Percentiles rank a stretch among this genome's conserved stretches.
Evolutionary conservation across 192 early-diverging fungal genomes (phyloP).

Genomic region (Coemansia sp.): DNA sequence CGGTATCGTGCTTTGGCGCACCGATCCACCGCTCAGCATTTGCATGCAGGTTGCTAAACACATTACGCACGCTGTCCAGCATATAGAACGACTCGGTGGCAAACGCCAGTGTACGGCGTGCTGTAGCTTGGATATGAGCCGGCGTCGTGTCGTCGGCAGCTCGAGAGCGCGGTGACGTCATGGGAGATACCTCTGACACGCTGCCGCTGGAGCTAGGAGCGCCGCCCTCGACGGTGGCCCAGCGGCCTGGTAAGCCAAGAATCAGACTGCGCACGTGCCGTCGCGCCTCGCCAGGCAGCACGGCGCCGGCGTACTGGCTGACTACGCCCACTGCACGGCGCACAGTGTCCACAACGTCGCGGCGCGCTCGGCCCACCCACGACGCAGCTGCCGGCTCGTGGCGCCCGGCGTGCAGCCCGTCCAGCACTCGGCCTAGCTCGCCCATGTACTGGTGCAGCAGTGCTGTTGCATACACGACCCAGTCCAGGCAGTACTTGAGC

Average conservation of each 20-base stretch:
- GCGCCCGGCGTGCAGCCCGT: slow-evolving; percentile 13
- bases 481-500: slow-evolving; percentile 85
- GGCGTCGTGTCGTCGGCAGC: slow-evolving; percentile 9
- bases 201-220: slow-evolving; percentile 2
- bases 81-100: slow-evolving; percentile 50
- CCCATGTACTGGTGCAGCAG: slow-evolving; percentile 70
- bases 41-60: slow-evolving; percentile 31
- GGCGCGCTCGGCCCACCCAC: slow-evolving; percentile 60
- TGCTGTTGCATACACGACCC: slow-evolving; percentile 81
- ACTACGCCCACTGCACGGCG: slow-evolving; percentile 86
- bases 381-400: slow-evolving; percentile 28
- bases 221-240: slow-evolving; percentile 41
- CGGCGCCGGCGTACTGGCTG: slow-evolving; percentile 79
- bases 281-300: slow-evolving; percentile 79
- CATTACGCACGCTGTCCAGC: slow-evolving; percentile 36
- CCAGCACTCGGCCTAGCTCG: slow-evolving; percentile 60
- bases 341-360: slow-evolving; percentile 82
- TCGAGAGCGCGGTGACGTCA: slow-evolving; percentile 7
- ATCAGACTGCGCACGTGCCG: slow-evolving; percentile 81
- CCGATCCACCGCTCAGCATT: slow-evolving; percentile 51
- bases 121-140: slow-evolving; percentile 37
- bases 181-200: slow-evolving; percentile 9
- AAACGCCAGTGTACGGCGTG: slow-evolving; percentile 42
- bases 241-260: slow-evolving; percentile 74
- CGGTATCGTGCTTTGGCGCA: background rate